Evolutionary conservation across 495 filamentous ascomycete species (phyloP), one percentile per base, ranked within the genome.

Genomic region (Delitschia confertaspora): DNA sequence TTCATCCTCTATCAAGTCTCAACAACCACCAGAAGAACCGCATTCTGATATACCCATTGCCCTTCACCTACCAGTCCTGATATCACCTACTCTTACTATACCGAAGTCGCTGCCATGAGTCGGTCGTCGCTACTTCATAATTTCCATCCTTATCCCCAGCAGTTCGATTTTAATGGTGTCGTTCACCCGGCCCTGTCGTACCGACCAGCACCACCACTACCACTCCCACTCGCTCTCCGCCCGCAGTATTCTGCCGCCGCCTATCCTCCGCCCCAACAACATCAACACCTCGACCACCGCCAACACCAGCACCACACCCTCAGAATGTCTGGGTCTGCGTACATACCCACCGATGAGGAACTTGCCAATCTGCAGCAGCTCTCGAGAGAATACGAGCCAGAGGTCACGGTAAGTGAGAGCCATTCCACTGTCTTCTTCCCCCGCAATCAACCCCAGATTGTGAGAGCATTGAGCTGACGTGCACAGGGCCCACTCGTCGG

Each of bases 401-500:
- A 66, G 38, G 51, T 56, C 26, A 58, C 55, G 27, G 65, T 69
- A 44, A 57, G 59, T 48, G 13, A 11, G n/a, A n/a, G n/a, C n/a
- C 17, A n/a, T 19, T 29, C 24, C 18, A 11, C 24, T 33, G 8
- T 42, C 19, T 42, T 8, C 39, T 42, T 43, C 7, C 39, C 20
- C n/a, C 25, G n/a, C n/a, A n/a, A n/a, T n/a, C n/a, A n/a, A n/a
- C n/a, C n/a, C n/a, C n/a, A n/a, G n/a, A n/a, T n/a, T n/a, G n/a
- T 26, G 20, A 27, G 17, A 3, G 3, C 41, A 34, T 4, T 18
- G 20, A 25, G 26, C 40, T 44, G 45, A 49, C 45, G 13, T 14
- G 18, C 53, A 38, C 59, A 95, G 89, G 88, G 85, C 36, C 82
- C 84, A 24, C 69, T 88, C 9, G 85, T 96, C 33, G 83, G 89